Base-by-base conservation (phyloP, 2,329 filamentous ascomycete species). In the Thielaviopsis euricoi region DNA sequence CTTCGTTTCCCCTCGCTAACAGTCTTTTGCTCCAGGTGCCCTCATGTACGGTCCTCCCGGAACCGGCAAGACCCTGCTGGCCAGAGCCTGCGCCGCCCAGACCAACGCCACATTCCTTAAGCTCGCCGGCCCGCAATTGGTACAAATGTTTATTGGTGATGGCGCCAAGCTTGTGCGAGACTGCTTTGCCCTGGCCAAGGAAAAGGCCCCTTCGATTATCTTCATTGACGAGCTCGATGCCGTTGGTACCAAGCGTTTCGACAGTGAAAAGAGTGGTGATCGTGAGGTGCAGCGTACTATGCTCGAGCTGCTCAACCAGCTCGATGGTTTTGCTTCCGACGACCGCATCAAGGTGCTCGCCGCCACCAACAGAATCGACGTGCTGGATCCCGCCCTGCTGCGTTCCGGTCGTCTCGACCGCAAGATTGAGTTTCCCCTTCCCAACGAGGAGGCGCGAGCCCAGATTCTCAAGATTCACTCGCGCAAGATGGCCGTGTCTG, bases 91-190 rank as follows among this genome's bases (percentile, higher is more conserved):
- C 70, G 93, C 93, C 5, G 93, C 93, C 53, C 93, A 98, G 74
- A 97, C 93, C 61, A 93, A 98, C 64, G 93, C 93, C 62, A 98
- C 93, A 23, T 98, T 98, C 78, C 83, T 98, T 68, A 98, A 98
- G 73, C 86, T 98, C 59, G 93, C 93, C 61, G 93, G 93, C 55
- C 93, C 94, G 5, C 93, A 98, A 73, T 82, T 98, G 46, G 93
- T 98, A 29, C 93, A 98, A 71, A 98, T 97, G 93, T 98, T 97
- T 71, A 98, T 98, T 48, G 93, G 93, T 70, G 94, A 98, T 65
- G 93, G 93, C 67, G 93, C 94, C 50, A 98, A 98, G 74, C 81
- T 98, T 29, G 93, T 98, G 49, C 87, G 93, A 60, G 93, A 98
- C 74, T 95, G 89, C 73, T 98, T 98, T 69, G 93, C 93, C 1